These are phyloP conservation scores for Mycena leptocephala DNA, from an alignment of 768 basidiomycete species.

Conservation along the genomic window DNA sequence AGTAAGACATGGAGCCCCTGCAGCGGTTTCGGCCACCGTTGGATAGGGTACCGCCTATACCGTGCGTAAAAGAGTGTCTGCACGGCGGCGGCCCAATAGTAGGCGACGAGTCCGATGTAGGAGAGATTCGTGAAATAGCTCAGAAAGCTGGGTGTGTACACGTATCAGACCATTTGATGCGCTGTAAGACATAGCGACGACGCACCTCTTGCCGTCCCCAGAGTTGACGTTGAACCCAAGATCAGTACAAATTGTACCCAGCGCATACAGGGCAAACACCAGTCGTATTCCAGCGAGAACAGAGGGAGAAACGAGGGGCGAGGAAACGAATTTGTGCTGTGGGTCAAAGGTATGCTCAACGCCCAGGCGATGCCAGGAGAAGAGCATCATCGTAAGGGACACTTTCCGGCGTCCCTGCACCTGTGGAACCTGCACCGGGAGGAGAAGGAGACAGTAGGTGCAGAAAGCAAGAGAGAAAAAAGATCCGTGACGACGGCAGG, in stretches of 20 bases:
- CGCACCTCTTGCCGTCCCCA: conserved; percentile 52
- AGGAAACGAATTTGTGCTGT: conserved; percentile 61
- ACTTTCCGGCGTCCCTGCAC: not conserved
- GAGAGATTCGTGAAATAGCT: conserved; percentile 80
- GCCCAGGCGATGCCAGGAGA: conserved; percentile 44
- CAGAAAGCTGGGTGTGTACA: not conserved
- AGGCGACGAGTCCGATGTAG: conserved; percentile 74
- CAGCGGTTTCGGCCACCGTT: conserved; percentile 69
- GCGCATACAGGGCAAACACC: conserved; percentile 66
- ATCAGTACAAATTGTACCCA: conserved; percentile 58
- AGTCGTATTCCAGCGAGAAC: conserved; percentile 63
- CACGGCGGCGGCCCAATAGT: conserved; percentile 72
- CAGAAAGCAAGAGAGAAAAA: not conserved
- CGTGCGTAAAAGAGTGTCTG: conserved; percentile 66
- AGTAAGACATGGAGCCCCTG: conserved; percentile 74
- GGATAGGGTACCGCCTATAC: conserved; percentile 66
- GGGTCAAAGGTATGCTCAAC: conserved; percentile 61
- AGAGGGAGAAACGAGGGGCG: conserved; percentile 62
- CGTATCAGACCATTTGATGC: not conserved
- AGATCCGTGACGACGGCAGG: not conserved
- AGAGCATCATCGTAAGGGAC: not conserved
- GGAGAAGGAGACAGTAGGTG: not conserved
- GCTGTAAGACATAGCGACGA: conserved; percentile 1
- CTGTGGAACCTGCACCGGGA: not conserved
- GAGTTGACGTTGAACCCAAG: conserved; percentile 53